Evolutionary conservation across 2,329 filamentous ascomycete genomes (phyloP), one percentile per base, ranked within the genome.

Genomic region (Aspergillus pseudotamarii): DNA sequence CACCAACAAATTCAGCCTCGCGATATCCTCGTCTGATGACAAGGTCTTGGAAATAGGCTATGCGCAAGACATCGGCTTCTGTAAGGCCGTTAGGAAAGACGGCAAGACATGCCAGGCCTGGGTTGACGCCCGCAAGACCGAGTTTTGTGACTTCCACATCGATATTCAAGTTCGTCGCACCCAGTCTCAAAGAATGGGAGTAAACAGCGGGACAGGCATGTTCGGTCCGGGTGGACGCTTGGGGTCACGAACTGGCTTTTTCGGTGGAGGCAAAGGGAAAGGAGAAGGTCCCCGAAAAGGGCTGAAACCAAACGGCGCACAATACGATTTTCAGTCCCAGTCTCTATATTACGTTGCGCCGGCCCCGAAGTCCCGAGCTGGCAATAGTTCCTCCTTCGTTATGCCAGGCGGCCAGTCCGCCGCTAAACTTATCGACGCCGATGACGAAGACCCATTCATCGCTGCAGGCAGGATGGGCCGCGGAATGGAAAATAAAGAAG

Each of bases 111-210:
- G 95, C 77, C 88, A 86, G 38, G 81, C 86, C 32, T 99, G 95
- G 95, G 85, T 99, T 64, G 94, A 99, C 76, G 88, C 87, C 68
- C 88, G 93, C 59, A 92, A 93, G 71, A 97, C 94, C 0, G 89
- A 96, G 70, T 92, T 91, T 75, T 99, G 95, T 79, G 93, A 97
- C 68, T 99, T 91, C 70, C 95, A 99, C 77, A 88, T 96, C 68
- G 93, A 96, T 70, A 82, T 92, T 30, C 90, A 92, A 30, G 81
- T 98, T 3, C 86, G 89, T 60, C 94, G 92, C 73, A 86, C 88
- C 73, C 84, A 87, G 34, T 82, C 87, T 12, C 82, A 84, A 1
- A 85, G 94, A 41, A 89, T 94, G 82, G 93, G 96, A 72, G 85
- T 97, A 64, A 96, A 94, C 73, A 86, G 84, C 14, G 90, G 89